A percentile compares a stretch with the other conserved stretches of the same genome.
These are phyloP conservation scores for Phytopythium vexans DNA, from an alignment of 352 stramenopile genomes.

Conservation along the genomic window DNA sequence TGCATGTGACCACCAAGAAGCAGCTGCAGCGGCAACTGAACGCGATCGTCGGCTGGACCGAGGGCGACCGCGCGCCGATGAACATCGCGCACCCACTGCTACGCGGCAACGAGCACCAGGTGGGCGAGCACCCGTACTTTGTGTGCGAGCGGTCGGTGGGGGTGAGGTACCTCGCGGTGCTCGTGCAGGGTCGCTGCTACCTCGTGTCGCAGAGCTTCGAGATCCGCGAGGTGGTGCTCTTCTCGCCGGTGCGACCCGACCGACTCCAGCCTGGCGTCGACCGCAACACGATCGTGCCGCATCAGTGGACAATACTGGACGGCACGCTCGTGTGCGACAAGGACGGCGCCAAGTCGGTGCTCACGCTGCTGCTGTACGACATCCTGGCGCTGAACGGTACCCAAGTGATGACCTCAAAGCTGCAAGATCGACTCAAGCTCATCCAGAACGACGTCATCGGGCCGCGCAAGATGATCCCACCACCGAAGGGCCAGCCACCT, in stretches of 20 bases:
- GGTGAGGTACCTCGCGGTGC: constrained; percentile 71
- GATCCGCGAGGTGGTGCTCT: constrained; percentile 73
- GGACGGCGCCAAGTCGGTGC: constrained; percentile 60
- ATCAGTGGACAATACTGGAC: constrained; percentile 89
- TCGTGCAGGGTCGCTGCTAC: constrained; percentile 80
- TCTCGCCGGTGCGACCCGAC: constrained; percentile 74
- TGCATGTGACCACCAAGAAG: constrained; percentile 74
- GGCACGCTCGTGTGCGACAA: constrained; percentile 81
- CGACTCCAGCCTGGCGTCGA: constrained; percentile 72
- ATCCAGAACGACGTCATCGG: constrained; percentile 89
- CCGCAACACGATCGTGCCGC: constrained; percentile 63
- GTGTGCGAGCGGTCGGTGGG: constrained; percentile 80
- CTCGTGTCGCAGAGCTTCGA: constrained; percentile 84
- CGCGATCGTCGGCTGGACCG: constrained; percentile 73
- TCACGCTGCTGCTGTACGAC: constrained; percentile 83
- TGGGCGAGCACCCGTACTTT: constrained; percentile 83
- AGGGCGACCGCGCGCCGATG: constrained; percentile 72
- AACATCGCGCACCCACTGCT: constrained; percentile 68
- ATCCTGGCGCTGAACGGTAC: constrained; percentile 83
- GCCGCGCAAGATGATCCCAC: constrained; percentile 67
- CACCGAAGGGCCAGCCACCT: constrained; percentile 71
- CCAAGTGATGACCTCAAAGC: constrained; percentile 80
- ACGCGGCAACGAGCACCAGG: constrained; percentile 67
- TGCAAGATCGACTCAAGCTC: constrained; percentile 85
- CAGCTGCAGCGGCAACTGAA: constrained; percentile 83